Base-by-base conservation (phyloP, 257 asterid genomes). In the Apocynum venetum region DNA sequence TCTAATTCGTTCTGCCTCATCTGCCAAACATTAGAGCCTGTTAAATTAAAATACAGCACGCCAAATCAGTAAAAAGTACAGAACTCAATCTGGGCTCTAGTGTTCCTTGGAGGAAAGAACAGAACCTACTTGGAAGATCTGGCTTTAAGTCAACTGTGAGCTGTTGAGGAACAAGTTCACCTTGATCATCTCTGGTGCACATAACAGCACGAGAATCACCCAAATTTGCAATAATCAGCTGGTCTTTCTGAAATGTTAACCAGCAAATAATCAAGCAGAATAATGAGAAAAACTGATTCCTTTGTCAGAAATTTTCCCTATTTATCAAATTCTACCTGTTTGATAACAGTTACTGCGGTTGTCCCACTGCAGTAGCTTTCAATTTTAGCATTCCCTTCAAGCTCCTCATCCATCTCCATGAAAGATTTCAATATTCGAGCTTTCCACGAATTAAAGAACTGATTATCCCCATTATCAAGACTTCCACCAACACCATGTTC, bases 121-220 rank as follows among this genome's bases (percentile, higher is more conserved):
- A 11, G 7, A 51, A 80, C 87, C 0, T 75, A 94, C 98, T 67
- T 73, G 96, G 94, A 79, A 92, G 86, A 53, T 90, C 89, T n/a
- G 97, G 98, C 80, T 94, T 94, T 75, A 94, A 86, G 83, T 94
- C 98, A 76, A 91, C 93, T 0, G 97, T 92, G 8, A 92, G 93
- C 80, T 94, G 97, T 77, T 88, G 90, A 0, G 97, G 63, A 68
- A 88, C 67, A 14, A 89, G 89, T 15, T 88, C 80, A 78, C 90
- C 81, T 12, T 78, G 73, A 47, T 89, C 91, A 11, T 85, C 91
- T 72, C 88, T 87, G 67, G 86, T 83, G 85, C 93, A 87, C 49
- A 92, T 80, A 74, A 92, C 89, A 2, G 97, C 97, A 10, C 98
- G 93, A 14, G 97, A 94, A 81, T 94, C 98, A 11, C 97, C 98